These are phyloP conservation scores for Elaphomyces granulatus DNA, from an alignment of 495 filamentous ascomycete genomes.

Conservation along the genomic window DNA sequence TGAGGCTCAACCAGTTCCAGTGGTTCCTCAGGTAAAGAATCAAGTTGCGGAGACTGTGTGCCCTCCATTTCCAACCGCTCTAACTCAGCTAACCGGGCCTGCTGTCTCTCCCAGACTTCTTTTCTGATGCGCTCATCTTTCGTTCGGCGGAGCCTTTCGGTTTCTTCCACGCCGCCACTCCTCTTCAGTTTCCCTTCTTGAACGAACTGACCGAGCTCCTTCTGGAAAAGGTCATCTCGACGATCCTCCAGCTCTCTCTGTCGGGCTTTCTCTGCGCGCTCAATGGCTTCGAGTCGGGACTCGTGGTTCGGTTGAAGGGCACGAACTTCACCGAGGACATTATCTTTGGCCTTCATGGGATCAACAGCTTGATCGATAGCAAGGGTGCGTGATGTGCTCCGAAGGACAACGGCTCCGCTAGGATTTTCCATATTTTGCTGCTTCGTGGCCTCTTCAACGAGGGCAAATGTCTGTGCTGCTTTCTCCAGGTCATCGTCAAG, in stretches of 20 bases:
- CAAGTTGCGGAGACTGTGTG: conserved; percentile 7
- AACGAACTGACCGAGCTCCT: conserved; percentile 79
- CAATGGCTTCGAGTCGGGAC: conserved; percentile 82
- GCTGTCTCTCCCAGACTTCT: conserved; percentile 69
- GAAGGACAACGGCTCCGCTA: conserved; percentile 25
- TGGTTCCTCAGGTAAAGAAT: conserved; percentile 16
- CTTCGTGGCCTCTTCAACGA: conserved; percentile 93
- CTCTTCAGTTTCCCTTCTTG: conserved; percentile 90
- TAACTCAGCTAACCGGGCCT: conserved; percentile 33
- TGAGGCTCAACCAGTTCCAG: not conserved
- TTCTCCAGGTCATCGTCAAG: conserved; percentile 91
- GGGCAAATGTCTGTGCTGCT: conserved; percentile 74
- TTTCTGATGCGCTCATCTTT: conserved; percentile 79
- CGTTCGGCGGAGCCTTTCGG: conserved; percentile 65
- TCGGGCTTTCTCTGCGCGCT: conserved; percentile 77
- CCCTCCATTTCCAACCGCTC: conserved; percentile 15
- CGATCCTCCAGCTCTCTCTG: conserved; percentile 77
- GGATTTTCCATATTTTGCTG: conserved; percentile 71
- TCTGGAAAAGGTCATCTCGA: conserved; percentile 64
- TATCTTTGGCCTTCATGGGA: conserved; percentile 71
- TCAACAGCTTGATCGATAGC: conserved; percentile 52
- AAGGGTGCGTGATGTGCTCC: conserved; percentile 44
- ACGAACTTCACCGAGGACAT: conserved; percentile 81
- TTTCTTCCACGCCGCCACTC: conserved; percentile 85
- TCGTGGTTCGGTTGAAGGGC: conserved; percentile 94